Percentiles rank a stretch among this genome's conserved stretches.
phyloP scores from a whole-genome alignment of 164 flowering plant species.

The Platanus orientalis region DNA sequence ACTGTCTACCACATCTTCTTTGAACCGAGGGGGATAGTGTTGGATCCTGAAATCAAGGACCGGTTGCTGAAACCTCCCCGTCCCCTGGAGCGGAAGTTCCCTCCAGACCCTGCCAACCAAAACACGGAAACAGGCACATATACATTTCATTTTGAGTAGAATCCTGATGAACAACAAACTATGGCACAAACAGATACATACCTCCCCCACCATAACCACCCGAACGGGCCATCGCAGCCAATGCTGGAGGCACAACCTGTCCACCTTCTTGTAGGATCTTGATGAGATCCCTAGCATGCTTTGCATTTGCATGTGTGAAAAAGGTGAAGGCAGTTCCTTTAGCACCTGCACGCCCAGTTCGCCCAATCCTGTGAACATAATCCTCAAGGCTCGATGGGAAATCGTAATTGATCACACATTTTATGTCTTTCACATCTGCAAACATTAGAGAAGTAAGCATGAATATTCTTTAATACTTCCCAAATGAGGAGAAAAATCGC shows the following conservation, averaged over 20 bases:
- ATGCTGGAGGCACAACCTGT: slow-evolving; percentile 61
- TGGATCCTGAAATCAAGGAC: slow-evolving; percentile 50
- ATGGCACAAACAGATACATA: slow-evolving; percentile 8
- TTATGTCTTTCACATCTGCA: slow-evolving; percentile 99
- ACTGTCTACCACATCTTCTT: slow-evolving; percentile 43
- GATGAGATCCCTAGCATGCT: slow-evolving; percentile 68
- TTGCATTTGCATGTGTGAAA: slow-evolving; percentile 79
- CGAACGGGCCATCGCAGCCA: slow-evolving; percentile 58
- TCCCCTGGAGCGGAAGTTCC: slow-evolving; percentile 69
- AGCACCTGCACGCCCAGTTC: slow-evolving; percentile 99
- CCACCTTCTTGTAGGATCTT: slow-evolving; percentile 88
- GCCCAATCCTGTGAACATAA: slow-evolving; percentile 96
- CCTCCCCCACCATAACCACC: slow-evolving; percentile 47
- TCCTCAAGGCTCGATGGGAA: slow-evolving; percentile 93
- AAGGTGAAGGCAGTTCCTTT: slow-evolving; percentile 81
- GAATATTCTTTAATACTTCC: neutral
- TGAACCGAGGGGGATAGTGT: slow-evolving; percentile 53
- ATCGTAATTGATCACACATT: slow-evolving; percentile 94
- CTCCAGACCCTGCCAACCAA: slow-evolving; percentile 42
- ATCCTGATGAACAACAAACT: slow-evolving; percentile 1
- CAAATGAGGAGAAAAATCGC: slow-evolving; percentile 17
- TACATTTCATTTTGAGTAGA: neutral
- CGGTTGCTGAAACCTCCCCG: slow-evolving; percentile 56
- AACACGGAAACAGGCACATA: neutral
- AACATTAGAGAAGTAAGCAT: slow-evolving; percentile 14